phyloP scores from a whole-genome alignment of 2,329 filamentous ascomycete species.

The Penicillium psychrosexuale region DNA sequence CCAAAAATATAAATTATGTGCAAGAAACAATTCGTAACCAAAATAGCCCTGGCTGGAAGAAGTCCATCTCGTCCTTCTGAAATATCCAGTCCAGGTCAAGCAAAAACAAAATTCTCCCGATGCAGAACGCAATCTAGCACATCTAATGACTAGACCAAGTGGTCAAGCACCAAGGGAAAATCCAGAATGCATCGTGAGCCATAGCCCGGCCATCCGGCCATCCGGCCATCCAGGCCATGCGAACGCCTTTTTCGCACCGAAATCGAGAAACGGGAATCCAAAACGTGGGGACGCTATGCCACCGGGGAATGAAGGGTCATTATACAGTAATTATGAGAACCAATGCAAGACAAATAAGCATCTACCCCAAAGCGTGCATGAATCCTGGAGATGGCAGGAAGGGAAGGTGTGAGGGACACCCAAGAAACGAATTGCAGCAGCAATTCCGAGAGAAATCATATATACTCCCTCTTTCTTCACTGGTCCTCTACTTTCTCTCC shows the following conservation, averaged over 20 bases:
- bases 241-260: constrained; percentile 10
- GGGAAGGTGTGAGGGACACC: not conserved
- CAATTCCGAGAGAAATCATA: not conserved
- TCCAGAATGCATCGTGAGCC: constrained; percentile 7
- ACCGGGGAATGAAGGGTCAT: constrained; percentile 2
- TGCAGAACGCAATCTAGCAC: constrained; percentile 1
- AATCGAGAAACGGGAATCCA: constrained; percentile 1
- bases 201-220: not conserved
- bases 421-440: not conserved
- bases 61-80: not conserved
- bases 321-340: constrained; percentile 3
- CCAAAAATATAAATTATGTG: constrained; percentile 1
- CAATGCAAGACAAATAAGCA: not conserved
- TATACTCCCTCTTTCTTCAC: constrained; percentile 6
- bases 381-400: not conserved
- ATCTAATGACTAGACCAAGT: not conserved
- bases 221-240: not conserved
- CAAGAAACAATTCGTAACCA: not conserved
- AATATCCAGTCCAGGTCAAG: not conserved
- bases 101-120: not conserved
- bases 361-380: constrained; percentile 1
- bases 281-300: constrained; percentile 5
- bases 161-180: not conserved
- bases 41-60: not conserved
- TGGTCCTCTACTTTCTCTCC: constrained; percentile 26